phyloP scores from a whole-genome alignment of 2,329 filamentous ascomycete genomes.

The Grosmannia clavigera region DNA sequence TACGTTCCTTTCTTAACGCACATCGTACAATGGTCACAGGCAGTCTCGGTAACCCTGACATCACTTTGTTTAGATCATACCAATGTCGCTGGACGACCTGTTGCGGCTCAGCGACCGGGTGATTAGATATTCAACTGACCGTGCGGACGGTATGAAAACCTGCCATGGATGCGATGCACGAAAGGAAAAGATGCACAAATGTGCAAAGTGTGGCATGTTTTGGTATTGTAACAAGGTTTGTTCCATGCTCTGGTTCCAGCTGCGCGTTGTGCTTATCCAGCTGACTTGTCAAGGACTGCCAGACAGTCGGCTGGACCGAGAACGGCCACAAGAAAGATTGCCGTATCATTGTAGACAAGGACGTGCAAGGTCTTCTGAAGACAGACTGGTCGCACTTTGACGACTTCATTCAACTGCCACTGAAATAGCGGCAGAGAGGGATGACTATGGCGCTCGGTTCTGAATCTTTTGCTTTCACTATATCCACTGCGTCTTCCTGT shows the following conservation, averaged over 20 bases:
- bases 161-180: slow-evolving; percentile 1
- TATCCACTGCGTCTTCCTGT: neutral
- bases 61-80: neutral
- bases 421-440: neutral
- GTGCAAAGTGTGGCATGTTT: neutral
- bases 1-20: neutral
- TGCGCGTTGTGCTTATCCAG: neutral
- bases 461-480: neutral
- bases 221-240: slow-evolving; percentile 2
- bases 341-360: neutral
- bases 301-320: neutral
- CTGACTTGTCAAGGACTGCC: neutral
- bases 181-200: neutral
- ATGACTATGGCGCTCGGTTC: neutral
- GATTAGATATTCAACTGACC: neutral
- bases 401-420: neutral
- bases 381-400: slow-evolving; percentile 1
- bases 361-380: neutral
- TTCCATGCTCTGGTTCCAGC: neutral
- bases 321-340: slow-evolving; percentile 1
- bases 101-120: neutral
- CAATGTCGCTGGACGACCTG: neutral
- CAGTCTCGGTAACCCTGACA: neutral
- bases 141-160: neutral
- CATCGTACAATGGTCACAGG: neutral